Evolutionary conservation across 768 basidiomycete species (phyloP), one percentile per base, ranked within the genome.

Genomic region (Aureoboletus auriporus): DNA sequence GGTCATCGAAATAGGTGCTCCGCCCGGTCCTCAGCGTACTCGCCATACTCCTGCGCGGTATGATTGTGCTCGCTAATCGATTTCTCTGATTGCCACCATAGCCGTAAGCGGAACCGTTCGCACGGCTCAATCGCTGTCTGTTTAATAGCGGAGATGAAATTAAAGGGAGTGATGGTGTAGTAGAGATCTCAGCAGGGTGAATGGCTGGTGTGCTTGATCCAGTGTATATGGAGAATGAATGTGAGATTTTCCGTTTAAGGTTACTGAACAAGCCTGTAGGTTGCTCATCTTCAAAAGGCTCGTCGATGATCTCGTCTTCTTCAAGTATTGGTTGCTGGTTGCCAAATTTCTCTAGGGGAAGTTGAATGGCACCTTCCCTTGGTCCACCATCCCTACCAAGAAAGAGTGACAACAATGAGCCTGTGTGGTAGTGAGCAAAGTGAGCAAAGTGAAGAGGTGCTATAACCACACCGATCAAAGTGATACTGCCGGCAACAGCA

Each of bases 341-440:
- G 42, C 50, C 58, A 50, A 62, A 66, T 67, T 98, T 97, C 68
- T 97, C 95, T 0, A 76, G 76, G 4, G 82, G 75, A 10, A 99
- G 80, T 12, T 80, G 84, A 51, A 99, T 96, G 0, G 85, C 81
- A 5, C 91, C 88, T 56, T 88, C 80, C 46, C 89, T 78, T 13
- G 93, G 88, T 9, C 95, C 94, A 46, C 92, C 96, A 63, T 99
- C 93, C 49, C 76, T 84, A 14, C 83, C 88, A 37, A 99, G 81
- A 75, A 97, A 96, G 55, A 91, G 82, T 0, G 86, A 84, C 29
- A 98, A 74, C 44, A 96, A 55, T 4, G 91, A 86, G n/a, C 94
- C 94, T 89, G 48, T 6, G 29, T 9, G 30, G 2, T 17, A 16
- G 12, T 58, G 27, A 58, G 55, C 11, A 10, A 11, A 13, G 10